Evolutionary conservation across 2,329 filamentous ascomycete species (phyloP).

Genomic region (Rhinocladiella mackenziei): DNA sequence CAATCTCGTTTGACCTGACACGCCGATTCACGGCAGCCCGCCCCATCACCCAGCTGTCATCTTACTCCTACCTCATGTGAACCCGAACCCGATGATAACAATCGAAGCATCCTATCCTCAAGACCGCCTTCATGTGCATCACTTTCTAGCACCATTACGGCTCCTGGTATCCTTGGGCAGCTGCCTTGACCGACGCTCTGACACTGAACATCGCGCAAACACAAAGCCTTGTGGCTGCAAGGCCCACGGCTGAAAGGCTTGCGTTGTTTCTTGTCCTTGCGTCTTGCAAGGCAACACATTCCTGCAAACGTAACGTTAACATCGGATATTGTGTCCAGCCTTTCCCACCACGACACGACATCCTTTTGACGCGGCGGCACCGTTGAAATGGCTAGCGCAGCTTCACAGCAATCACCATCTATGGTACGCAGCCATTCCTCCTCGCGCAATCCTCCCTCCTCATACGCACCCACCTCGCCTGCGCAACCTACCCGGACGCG

Average conservation of each 20-base stretch:
- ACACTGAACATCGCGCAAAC: neutral
- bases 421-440: slow-evolving; percentile 50
- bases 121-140: slow-evolving; percentile 5
- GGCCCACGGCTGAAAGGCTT: slow-evolving; percentile 6
- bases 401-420: slow-evolving; percentile 44
- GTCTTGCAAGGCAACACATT: slow-evolving; percentile 16
- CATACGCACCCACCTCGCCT: slow-evolving; percentile 39
- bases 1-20: slow-evolving; percentile 7
- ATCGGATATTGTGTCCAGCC: neutral
- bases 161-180: neutral
- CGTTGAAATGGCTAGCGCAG: slow-evolving; percentile 43
- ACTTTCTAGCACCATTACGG: neutral
- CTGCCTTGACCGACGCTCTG: neutral
- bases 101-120: neutral
- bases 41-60: slow-evolving; percentile 19
- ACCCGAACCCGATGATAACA: slow-evolving; percentile 6
- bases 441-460: slow-evolving; percentile 43
- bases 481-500: slow-evolving; percentile 46
- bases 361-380: neutral
- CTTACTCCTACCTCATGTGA: slow-evolving; percentile 7
- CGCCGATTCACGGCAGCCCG: slow-evolving; percentile 3
- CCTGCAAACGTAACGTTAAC: slow-evolving; percentile 17
- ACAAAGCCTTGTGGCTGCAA: slow-evolving; percentile 20
- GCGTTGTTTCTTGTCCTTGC: slow-evolving; percentile 12
- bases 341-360: slow-evolving; percentile 1